A percentile compares a stretch with the other conserved stretches of the same genome.
phyloP scores from a whole-genome alignment of 1,284 basidiomycete genomes.

The Microbotryum violaceum region DNA sequence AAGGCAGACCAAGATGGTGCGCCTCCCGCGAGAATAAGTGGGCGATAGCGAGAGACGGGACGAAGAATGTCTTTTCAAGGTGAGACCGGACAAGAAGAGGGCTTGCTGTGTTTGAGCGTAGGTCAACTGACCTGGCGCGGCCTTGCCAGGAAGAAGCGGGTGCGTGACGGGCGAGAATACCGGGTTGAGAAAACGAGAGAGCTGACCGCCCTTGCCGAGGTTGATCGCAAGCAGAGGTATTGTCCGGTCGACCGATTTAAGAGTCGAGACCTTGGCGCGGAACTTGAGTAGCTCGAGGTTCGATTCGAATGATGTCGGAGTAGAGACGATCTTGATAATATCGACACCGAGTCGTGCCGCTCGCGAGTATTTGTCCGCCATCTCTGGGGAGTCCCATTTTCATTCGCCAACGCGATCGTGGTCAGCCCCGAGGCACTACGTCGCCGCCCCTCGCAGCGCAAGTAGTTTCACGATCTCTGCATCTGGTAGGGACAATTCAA shows the following conservation, averaged over 20 bases:
- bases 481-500: constrained; percentile 57
- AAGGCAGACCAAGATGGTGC: constrained; percentile 22
- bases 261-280: constrained; percentile 43
- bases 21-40: constrained; percentile 20
- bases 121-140: constrained; percentile 88
- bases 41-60: constrained; percentile 16
- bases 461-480: constrained; percentile 11
- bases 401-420: constrained; percentile 86
- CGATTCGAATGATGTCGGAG: constrained; percentile 64
- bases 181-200: constrained; percentile 77
- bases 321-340: constrained; percentile 85
- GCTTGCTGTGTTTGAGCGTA: constrained; percentile 77
- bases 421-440: constrained; percentile 45
- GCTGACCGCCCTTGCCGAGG: constrained; percentile 80
- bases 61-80: constrained; percentile 29
- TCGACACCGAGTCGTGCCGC: constrained; percentile 51
- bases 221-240: constrained; percentile 87
- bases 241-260: background rate
- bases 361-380: constrained; percentile 51
- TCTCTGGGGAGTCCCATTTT: constrained; percentile 65
- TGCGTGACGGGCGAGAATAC: constrained; percentile 88
- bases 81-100: constrained; percentile 42
- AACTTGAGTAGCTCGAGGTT: constrained; percentile 77
- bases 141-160: constrained; percentile 67
- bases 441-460: constrained; percentile 21